Conservation (phyloP, 2,329 filamentous ascomycete genomes). For the Fusarium sp. region DNA sequence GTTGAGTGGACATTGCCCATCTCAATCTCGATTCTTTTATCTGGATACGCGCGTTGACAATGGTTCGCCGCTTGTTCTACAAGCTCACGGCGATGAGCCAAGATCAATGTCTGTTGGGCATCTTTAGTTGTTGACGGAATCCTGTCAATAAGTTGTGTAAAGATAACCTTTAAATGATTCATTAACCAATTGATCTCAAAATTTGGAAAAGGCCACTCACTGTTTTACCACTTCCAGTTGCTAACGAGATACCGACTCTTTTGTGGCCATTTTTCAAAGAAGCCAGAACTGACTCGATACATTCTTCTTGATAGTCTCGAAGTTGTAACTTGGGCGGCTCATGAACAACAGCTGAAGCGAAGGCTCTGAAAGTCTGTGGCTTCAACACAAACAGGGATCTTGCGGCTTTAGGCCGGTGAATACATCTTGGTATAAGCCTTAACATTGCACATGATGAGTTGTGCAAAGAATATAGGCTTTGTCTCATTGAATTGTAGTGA, state of each 20-base stretch:
- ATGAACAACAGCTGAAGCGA: conserved; percentile 40
- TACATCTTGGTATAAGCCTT: conserved; percentile 48
- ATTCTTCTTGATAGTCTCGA: conserved; percentile 91
- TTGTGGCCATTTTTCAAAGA: conserved; percentile 79
- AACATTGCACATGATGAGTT: conserved; percentile 56
- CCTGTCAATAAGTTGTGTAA: conserved; percentile 91
- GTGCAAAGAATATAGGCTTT: conserved; percentile 13
- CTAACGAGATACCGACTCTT: conserved; percentile 84
- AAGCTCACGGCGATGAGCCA: conserved; percentile 92
- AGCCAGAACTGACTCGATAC: conserved; percentile 82
- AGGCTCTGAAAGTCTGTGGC: conserved; percentile 36
- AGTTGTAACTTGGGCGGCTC: conserved; percentile 65
- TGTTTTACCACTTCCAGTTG: conserved; percentile 91
- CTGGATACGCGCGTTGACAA: conserved; percentile 83
- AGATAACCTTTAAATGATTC: conserved; percentile 76
- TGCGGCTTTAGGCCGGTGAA: conserved; percentile 39
- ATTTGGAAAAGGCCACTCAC: conserved; percentile 58
- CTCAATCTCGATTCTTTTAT: conserved; percentile 87
- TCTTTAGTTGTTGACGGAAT: conserved; percentile 66
- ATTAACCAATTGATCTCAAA: neutral
- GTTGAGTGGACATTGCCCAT: conserved; percentile 85
- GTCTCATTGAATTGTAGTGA: conserved; percentile 19
- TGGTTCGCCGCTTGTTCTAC: conserved; percentile 94
- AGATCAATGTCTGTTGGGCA: conserved; percentile 82
- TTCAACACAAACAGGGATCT: conserved; percentile 18